These are phyloP conservation scores for Penicillium nucicola DNA, from an alignment of 495 filamentous ascomycete genomes.

Conservation along the genomic window DNA sequence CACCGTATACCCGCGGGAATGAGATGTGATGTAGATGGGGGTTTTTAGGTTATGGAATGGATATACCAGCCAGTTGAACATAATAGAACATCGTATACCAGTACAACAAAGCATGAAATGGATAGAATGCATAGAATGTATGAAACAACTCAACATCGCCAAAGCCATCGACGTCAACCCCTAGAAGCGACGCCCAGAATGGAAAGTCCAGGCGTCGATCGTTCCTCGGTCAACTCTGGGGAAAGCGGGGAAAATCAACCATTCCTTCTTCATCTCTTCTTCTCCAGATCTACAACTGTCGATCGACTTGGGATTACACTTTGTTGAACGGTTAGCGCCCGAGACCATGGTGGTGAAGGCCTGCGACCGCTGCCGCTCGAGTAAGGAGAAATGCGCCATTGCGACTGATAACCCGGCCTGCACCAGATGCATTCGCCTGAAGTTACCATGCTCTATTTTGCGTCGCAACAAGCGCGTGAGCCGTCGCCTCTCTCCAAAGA, in stretches of 20 bases:
- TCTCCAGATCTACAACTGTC: not conserved
- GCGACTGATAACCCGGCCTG: slow-evolving; percentile 16
- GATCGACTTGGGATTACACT: not conserved
- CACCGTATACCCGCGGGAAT: slow-evolving; percentile 11
- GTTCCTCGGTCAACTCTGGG: slow-evolving; percentile 6
- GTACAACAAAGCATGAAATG: too few species aligned
- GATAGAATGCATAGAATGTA: too few species aligned
- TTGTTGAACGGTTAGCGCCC: not conserved
- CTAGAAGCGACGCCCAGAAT: not conserved
- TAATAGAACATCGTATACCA: too few species aligned
- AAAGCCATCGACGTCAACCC: too few species aligned
- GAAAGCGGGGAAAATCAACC: slow-evolving; percentile 17
- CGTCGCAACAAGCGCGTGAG: slow-evolving; percentile 22
- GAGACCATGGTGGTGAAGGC: slow-evolving; percentile 23
- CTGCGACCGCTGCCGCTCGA: slow-evolving; percentile 24
- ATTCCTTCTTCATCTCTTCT: slow-evolving; percentile 1
- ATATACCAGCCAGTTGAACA: too few species aligned
- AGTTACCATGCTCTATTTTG: slow-evolving; percentile 18
- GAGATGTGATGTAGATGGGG: too few species aligned
- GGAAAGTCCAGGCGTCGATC: slow-evolving; percentile 3
- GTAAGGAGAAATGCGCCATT: slow-evolving; percentile 24
- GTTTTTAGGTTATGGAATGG: too few species aligned
- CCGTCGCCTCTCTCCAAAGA: slow-evolving; percentile 15
- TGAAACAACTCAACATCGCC: too few species aligned
- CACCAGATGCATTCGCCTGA: slow-evolving; percentile 24